phyloP scores from a whole-genome alignment of 108 stramenopile genomes.

The Thalassiosira profunda region DNA sequence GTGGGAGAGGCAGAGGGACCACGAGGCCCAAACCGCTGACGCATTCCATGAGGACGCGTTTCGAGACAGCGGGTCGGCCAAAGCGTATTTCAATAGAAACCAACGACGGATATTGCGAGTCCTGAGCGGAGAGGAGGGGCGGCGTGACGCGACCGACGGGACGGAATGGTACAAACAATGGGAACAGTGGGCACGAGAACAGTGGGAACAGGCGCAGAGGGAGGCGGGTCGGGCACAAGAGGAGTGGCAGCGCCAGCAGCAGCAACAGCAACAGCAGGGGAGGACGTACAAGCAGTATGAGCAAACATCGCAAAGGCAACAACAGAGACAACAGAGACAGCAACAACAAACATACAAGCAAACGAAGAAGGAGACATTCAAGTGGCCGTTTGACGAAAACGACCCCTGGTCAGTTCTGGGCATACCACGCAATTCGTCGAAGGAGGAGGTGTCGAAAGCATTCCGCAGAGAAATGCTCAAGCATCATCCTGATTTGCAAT shows the following conservation, averaged over 20 bases:
- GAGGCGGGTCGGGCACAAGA: conserved; percentile 49
- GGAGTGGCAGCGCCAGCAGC: conserved; percentile 52
- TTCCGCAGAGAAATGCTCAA: conserved; percentile 86
- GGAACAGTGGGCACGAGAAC: conserved; percentile 80
- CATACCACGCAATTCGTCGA: conserved; percentile 60
- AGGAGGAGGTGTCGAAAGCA: conserved; percentile 75
- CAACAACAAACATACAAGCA: conserved; percentile 33
- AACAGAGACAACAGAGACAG: conserved; percentile 26
- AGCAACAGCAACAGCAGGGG: conserved; percentile 45
- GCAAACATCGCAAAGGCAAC: conserved; percentile 19
- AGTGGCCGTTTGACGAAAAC: conserved; percentile 82
- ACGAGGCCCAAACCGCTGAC: conserved; percentile 58
- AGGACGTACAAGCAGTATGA: conserved; percentile 45
- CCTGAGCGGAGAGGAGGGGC: conserved; percentile 54
- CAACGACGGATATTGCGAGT: conserved; percentile 51
- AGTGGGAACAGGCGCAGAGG: conserved; percentile 58
- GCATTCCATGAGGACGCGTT: conserved; percentile 47
- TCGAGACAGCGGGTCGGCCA: conserved; percentile 60
- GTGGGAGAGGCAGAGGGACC: conserved; percentile 84
- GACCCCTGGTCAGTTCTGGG: conserved; percentile 86
- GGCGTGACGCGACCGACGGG: conserved; percentile 54
- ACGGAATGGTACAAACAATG: conserved; percentile 84
- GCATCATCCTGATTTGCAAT: conserved; percentile 79
- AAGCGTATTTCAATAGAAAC: conserved; percentile 56
- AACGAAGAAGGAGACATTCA: conserved; percentile 57